Evolutionary conservation across 2,329 filamentous ascomycete species (phyloP).

Genomic region (Claviceps maximensis): DNA sequence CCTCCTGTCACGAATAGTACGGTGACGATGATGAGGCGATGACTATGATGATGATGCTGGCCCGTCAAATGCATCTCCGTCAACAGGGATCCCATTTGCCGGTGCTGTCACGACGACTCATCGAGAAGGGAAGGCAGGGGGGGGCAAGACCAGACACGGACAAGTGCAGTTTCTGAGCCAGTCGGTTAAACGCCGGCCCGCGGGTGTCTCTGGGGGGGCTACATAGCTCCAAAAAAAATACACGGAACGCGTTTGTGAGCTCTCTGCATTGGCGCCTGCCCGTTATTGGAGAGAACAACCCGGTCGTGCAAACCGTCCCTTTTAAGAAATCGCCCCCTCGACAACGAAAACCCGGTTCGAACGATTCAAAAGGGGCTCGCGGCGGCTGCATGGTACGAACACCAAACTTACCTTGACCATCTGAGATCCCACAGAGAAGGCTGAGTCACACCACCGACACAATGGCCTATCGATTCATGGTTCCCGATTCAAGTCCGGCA

Average conservation of each 20-base stretch:
- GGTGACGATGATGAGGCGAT: no score
- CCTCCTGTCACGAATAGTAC: no score
- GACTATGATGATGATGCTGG: no score
- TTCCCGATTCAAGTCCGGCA: conserved; percentile 30
- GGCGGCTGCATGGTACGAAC: background rate
- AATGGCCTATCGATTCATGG: conserved; percentile 29
- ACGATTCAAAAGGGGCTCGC: background rate
- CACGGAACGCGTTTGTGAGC: background rate
- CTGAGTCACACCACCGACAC: conserved; percentile 6
- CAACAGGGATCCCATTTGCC: no score
- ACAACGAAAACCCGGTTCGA: background rate
- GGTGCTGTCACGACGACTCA: no score
- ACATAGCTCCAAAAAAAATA: conserved; percentile 2
- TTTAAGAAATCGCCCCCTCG: background rate
- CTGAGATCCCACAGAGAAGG: background rate
- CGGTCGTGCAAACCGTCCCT: background rate
- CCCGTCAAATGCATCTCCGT: no score
- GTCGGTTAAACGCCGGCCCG: conserved; percentile 1
- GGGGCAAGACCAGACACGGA: no score
- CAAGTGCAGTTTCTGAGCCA: no score
- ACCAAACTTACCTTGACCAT: background rate
- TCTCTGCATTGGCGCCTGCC: background rate
- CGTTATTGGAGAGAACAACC: background rate
- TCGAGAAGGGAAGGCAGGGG: no score
- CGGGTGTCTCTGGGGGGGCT: background rate